Percentiles rank a stretch among this genome's conserved stretches.
Evolutionary conservation across 2,329 filamentous ascomycete species (phyloP).

Genomic region (Trichoderma atrobrunneum): DNA sequence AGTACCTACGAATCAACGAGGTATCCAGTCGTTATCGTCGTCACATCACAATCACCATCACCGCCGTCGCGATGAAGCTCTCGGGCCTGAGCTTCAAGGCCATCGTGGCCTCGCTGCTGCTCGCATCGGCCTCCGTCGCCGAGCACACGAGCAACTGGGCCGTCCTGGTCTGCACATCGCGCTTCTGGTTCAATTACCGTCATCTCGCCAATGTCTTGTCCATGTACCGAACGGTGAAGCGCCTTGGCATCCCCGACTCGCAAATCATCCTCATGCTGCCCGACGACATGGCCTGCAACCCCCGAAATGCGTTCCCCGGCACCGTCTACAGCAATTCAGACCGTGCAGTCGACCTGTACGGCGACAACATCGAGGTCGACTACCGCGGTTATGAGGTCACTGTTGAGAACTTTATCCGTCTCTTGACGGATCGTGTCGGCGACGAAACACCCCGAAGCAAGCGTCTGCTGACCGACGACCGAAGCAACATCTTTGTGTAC

Average conservation of each 20-base stretch:
- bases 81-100: constrained; percentile 45
- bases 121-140: constrained; percentile 49
- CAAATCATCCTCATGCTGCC: constrained; percentile 99
- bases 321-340: constrained; percentile 99
- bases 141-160: constrained; percentile 99
- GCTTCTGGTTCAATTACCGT: constrained; percentile 99
- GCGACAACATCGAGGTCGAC: constrained; percentile 98
- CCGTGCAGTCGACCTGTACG: constrained; percentile 91
- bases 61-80: constrained; percentile 48
- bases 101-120: constrained; percentile 47
- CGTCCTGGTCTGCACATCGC: constrained; percentile 95
- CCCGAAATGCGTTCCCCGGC: constrained; percentile 94
- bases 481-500: constrained; percentile 96
- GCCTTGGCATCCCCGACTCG: constrained; percentile 93
- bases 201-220: constrained; percentile 97
- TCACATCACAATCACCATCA: not conserved
- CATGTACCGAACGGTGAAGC: constrained; percentile 96
- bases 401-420: constrained; percentile 95
- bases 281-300: constrained; percentile 99
- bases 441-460: constrained; percentile 95
- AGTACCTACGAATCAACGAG: not conserved
- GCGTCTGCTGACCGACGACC: constrained; percentile 86
- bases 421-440: constrained; percentile 90
- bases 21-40: not conserved
- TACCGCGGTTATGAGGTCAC: constrained; percentile 98